phyloP scores from a whole-genome alignment of 2,329 filamentous ascomycete species.

The Neophaeococcomyces mojaviensis region DNA sequence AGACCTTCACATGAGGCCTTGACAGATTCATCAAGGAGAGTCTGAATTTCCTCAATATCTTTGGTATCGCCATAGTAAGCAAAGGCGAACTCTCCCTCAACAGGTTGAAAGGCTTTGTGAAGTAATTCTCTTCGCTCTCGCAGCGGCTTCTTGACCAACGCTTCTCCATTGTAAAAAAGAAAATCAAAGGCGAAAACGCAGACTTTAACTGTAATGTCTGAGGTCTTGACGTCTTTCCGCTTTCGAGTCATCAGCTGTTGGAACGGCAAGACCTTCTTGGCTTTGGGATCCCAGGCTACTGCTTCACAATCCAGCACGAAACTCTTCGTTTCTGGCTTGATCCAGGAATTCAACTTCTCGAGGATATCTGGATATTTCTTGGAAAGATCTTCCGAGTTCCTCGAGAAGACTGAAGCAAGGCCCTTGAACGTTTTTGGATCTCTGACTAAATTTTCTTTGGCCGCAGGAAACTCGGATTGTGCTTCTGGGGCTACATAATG shows the following conservation, averaged over 20 bases:
- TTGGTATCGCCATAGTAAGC: slow-evolving; percentile 80
- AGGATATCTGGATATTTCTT: slow-evolving; percentile 98
- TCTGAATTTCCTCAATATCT: slow-evolving; percentile 88
- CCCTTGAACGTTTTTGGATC: slow-evolving; percentile 50
- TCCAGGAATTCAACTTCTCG: slow-evolving; percentile 77
- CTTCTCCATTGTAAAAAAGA: slow-evolving; percentile 83
- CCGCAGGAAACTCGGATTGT: slow-evolving; percentile 58
- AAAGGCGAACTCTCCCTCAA: slow-evolving; percentile 86
- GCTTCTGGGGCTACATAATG: slow-evolving; percentile 87
- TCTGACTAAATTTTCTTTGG: slow-evolving; percentile 56
- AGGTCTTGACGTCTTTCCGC: slow-evolving; percentile 89
- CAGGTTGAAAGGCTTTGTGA: slow-evolving; percentile 61
- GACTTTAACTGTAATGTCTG: slow-evolving; percentile 93
- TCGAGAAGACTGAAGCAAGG: slow-evolving; percentile 87
- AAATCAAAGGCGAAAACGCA: slow-evolving; percentile 96
- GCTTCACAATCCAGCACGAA: slow-evolving; percentile 99
- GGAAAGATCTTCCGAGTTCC: slow-evolving; percentile 93
- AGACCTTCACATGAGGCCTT: slow-evolving; percentile 94
- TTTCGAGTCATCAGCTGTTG: slow-evolving; percentile 98
- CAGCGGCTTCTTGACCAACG: slow-evolving; percentile 78
- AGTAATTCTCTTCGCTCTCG: slow-evolving; percentile 75
- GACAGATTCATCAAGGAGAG: slow-evolving; percentile 85
- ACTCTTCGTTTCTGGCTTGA: slow-evolving; percentile 81
- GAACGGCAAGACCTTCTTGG: slow-evolving; percentile 95
- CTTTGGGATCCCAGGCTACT: slow-evolving; percentile 87